Evolutionary conservation across 1,284 basidiomycete genomes (phyloP).

Genomic region (Boletellus sp.): DNA sequence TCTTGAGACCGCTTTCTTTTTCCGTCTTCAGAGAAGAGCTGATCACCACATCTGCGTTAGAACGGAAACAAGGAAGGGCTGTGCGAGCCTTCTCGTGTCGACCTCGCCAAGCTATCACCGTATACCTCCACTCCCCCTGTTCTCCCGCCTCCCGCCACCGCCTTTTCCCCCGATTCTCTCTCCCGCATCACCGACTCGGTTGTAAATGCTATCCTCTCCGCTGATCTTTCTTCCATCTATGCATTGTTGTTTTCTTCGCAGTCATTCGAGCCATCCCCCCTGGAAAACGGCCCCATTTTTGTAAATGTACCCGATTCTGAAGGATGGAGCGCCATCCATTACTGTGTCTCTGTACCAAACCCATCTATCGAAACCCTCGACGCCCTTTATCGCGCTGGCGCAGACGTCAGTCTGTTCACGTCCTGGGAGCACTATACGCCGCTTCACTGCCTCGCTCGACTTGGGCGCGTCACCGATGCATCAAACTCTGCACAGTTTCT

Average conservation of each 20-base stretch:
- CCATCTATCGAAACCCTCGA: slow-evolving; percentile 64
- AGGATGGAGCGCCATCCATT: slow-evolving; percentile 70
- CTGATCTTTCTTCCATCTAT: slow-evolving; percentile 49
- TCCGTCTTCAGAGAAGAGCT: too few relatives aligned
- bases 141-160: slow-evolving; percentile 15
- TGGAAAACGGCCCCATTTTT: slow-evolving; percentile 44
- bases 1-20: neutral
- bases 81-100: slow-evolving; percentile 25
- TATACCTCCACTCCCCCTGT: slow-evolving; percentile 13
- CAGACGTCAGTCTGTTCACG: slow-evolving; percentile 70
- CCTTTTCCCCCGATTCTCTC: slow-evolving; percentile 39
- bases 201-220: slow-evolving; percentile 47
- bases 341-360: slow-evolving; percentile 53
- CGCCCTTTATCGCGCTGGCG: slow-evolving; percentile 67
- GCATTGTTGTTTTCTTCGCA: slow-evolving; percentile 52
- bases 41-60: slow-evolving; percentile 11
- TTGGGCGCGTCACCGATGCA: slow-evolving; percentile 38
- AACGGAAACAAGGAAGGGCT: slow-evolving; percentile 30
- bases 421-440: slow-evolving; percentile 59
- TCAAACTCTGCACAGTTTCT: slow-evolving; percentile 40
- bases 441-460: slow-evolving; percentile 65
- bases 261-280: slow-evolving; percentile 40
- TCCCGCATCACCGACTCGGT: slow-evolving; percentile 44
- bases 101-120: slow-evolving; percentile 27
- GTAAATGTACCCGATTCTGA: slow-evolving; percentile 60